Conservation (phyloP, 2,329 filamentous ascomycete genomes). For the Cadophora luteo-olivacea region DNA sequence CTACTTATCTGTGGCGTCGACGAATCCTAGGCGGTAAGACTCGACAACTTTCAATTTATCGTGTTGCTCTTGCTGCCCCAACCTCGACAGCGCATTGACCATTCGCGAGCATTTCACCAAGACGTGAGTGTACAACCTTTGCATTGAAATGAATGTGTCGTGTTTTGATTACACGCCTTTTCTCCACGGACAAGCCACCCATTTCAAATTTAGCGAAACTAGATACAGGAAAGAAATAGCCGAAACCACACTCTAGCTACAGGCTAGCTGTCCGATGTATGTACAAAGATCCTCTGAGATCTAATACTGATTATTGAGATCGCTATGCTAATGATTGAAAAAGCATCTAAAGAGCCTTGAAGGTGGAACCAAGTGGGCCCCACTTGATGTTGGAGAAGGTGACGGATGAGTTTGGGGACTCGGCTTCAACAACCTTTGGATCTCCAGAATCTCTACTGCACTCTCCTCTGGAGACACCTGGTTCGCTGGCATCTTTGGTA, state of each 20-base stretch:
- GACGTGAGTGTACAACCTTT: not conserved
- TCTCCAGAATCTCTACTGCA: constrained; percentile 60
- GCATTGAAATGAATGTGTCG: not conserved
- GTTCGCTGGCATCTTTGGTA: constrained; percentile 47
- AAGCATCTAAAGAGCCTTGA: constrained; percentile 32
- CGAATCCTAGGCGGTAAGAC: too few species aligned
- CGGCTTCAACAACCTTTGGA: constrained; percentile 56
- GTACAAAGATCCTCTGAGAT: constrained; percentile 14
- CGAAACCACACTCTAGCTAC: constrained; percentile 29
- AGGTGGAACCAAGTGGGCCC: constrained; percentile 45
- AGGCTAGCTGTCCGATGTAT: constrained; percentile 24
- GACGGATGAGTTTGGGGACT: constrained; percentile 54
- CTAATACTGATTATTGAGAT: constrained; percentile 20
- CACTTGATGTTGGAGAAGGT: constrained; percentile 46
- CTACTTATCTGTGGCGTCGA: too few species aligned
- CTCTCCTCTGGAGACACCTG: constrained; percentile 60
- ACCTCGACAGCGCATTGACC: not conserved
- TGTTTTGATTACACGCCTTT: constrained; percentile 7
- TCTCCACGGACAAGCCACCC: not conserved
- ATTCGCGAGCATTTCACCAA: not conserved
- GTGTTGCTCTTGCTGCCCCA: not conserved
- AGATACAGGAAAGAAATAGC: constrained; percentile 32
- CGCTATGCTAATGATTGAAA: constrained; percentile 33
- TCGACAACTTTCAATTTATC: too few species aligned
- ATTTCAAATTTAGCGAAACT: constrained; percentile 23